Conservation (phyloP, 1,284 basidiomycete genomes). For the Sporisorium exsertum region DNA sequence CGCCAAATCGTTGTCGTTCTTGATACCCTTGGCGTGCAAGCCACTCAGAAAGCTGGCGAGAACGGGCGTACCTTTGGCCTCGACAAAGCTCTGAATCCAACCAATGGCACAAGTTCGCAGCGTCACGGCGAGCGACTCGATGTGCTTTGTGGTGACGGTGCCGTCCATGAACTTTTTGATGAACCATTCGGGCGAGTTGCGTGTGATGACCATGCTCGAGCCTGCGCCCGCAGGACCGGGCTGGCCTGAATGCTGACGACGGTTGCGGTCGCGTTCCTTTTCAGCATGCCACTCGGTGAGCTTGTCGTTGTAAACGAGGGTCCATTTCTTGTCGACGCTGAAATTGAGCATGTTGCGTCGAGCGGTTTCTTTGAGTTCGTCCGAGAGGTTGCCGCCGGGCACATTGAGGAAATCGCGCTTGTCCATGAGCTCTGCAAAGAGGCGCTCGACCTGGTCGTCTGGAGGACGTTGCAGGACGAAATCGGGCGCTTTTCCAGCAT, state of each 20-base stretch:
- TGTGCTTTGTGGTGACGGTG: slow-evolving; percentile 84
- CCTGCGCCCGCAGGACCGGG: slow-evolving; percentile 71
- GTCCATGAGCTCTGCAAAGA: slow-evolving; percentile 68
- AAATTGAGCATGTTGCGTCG: slow-evolving; percentile 65
- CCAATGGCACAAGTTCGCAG: slow-evolving; percentile 74
- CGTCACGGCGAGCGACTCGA: slow-evolving; percentile 81
- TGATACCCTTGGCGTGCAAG: slow-evolving; percentile 60
- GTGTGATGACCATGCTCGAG: slow-evolving; percentile 59
- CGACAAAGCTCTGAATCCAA: slow-evolving; percentile 69
- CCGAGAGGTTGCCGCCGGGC: slow-evolving; percentile 60
- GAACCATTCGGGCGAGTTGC: slow-evolving; percentile 74
- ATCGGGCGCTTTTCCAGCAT: slow-evolving; percentile 41
- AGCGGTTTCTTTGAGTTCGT: slow-evolving; percentile 59
- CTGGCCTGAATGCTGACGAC: slow-evolving; percentile 70
- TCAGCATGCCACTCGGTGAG: slow-evolving; percentile 79
- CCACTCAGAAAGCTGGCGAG: slow-evolving; percentile 78
- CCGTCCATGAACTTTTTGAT: slow-evolving; percentile 88
- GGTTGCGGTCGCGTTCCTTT: slow-evolving; percentile 58
- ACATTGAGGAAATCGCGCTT: slow-evolving; percentile 65
- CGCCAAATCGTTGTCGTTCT: slow-evolving; percentile 75
- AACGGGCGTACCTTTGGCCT: slow-evolving; percentile 81
- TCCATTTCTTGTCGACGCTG: slow-evolving; percentile 85
- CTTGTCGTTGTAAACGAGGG: slow-evolving; percentile 86
- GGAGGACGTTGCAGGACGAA: slow-evolving; percentile 56
- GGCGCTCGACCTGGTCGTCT: slow-evolving; percentile 63